Evolutionary conservation across 2,329 filamentous ascomycete species (phyloP).

Genomic region (Nemania serpens): DNA sequence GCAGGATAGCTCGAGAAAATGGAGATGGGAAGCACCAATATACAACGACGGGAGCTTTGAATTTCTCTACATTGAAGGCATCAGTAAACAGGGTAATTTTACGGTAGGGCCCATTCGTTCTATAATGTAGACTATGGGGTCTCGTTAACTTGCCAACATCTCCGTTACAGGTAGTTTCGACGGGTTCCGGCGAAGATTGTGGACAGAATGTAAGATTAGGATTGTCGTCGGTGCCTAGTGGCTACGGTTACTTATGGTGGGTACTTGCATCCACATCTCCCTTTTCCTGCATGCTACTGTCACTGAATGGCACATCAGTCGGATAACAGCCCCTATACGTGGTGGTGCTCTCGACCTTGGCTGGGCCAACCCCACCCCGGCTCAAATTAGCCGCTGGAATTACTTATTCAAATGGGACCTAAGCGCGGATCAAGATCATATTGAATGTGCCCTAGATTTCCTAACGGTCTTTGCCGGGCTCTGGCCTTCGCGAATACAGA

Average conservation of each 20-base stretch:
- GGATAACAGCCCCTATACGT: neutral
- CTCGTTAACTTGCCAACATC: neutral
- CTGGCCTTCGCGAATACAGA: neutral
- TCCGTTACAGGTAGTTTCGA: neutral
- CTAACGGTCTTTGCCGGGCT: neutral
- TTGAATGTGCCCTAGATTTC: neutral
- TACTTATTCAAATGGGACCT: neutral
- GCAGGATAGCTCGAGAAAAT: neutral
- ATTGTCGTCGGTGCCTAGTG: neutral
- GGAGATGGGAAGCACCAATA: neutral
- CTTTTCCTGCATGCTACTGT: neutral
- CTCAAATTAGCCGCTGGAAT: constrained; percentile 2
- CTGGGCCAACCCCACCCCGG: neutral
- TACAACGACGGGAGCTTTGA: neutral
- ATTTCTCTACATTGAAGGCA: neutral
- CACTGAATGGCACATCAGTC: neutral
- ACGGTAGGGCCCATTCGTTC: neutral
- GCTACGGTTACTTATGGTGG: constrained; percentile 3
- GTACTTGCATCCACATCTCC: neutral
- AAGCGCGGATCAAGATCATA: neutral
- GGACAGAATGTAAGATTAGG: no score
- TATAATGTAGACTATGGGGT: neutral
- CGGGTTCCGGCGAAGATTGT: no score
- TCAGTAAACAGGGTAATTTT: neutral
- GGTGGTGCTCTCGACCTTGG: neutral